Conservation (phyloP, 495 filamentous ascomycete species). For the Aspergillus taichungensis region DNA sequence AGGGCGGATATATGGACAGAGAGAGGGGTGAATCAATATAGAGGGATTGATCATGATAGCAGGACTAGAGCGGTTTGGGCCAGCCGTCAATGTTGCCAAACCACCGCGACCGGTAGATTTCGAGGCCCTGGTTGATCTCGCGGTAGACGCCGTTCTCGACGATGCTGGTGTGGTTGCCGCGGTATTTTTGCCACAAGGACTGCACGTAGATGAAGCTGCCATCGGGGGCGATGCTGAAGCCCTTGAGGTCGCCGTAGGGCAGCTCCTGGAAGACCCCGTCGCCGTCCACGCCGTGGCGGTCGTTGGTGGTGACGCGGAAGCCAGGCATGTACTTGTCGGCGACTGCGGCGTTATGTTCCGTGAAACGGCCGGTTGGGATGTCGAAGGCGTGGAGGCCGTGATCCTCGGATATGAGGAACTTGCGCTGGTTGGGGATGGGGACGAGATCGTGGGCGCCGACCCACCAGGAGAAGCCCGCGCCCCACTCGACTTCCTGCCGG, state of each 20-base stretch:
- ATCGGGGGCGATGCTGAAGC: constrained; percentile 21
- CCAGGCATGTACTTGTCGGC: constrained; percentile 16
- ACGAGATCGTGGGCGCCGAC: constrained; percentile 22
- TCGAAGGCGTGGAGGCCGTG: constrained; percentile 18
- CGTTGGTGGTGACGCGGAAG: constrained; percentile 19
- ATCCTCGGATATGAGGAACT: constrained; percentile 20
- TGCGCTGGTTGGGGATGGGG: constrained; percentile 18
- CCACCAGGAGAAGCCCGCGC: constrained; percentile 19
- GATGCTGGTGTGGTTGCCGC: constrained; percentile 19
- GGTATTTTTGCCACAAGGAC: constrained; percentile 16
- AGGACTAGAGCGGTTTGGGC: constrained; percentile 12
- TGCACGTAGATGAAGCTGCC: constrained; percentile 21
- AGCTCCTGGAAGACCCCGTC: constrained; percentile 15
- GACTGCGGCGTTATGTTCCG: constrained; percentile 7
- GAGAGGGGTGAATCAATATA: too few relatives aligned
- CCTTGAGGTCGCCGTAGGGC: constrained; percentile 20
- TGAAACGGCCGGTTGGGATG: constrained; percentile 11
- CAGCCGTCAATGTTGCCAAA: constrained; percentile 22
- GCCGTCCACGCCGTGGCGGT: constrained; percentile 17
- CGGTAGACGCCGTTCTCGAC: constrained; percentile 12
- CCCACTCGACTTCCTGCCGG: constrained; percentile 19
- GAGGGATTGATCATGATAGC: too few relatives aligned
- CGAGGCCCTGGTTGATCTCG: constrained; percentile 17
- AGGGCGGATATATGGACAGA: too few relatives aligned
- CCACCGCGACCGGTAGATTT: constrained; percentile 24